These are phyloP conservation scores for Dimocarpus longan DNA, from an alignment of 345 rosid species.

Conservation along the genomic window DNA sequence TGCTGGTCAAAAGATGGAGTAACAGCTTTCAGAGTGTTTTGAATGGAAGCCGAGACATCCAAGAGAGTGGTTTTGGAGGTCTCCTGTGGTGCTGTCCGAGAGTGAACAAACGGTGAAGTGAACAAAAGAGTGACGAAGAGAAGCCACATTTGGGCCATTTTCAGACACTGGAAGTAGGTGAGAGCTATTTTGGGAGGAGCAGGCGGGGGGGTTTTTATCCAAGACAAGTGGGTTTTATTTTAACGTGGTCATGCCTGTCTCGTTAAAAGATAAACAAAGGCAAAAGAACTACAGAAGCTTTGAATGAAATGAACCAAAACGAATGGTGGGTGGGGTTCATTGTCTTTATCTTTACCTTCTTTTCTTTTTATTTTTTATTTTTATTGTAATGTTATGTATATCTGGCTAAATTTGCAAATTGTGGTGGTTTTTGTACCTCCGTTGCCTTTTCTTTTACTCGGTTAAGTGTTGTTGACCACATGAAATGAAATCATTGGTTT, in stretches of 20 bases:
- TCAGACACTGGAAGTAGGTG: background rate
- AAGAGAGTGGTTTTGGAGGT: constrained; percentile 32
- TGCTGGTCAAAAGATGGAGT: constrained; percentile 7
- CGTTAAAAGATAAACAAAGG: background rate
- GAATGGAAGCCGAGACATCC: constrained; percentile 48
- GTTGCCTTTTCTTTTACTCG: background rate
- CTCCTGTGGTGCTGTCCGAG: constrained; percentile 22
- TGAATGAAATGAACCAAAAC: background rate
- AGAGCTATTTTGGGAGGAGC: background rate
- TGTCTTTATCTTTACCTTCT: background rate
- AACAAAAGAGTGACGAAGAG: constrained; percentile 8
- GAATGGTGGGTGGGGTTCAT: background rate
- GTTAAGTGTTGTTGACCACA: background rate
- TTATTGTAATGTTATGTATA: background rate
- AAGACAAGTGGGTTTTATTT: background rate
- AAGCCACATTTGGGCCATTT: constrained; percentile 1
- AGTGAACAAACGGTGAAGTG: constrained; percentile 2
- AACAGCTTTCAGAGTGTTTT: constrained; percentile 29
- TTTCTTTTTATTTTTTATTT: background rate
- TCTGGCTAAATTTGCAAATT: no score
- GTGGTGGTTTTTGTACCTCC: no score
- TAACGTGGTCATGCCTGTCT: background rate
- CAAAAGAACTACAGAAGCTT: background rate
- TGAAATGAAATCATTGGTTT: background rate
- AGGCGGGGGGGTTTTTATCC: background rate